Evolutionary conservation across 73 alveolate species (phyloP), one percentile per base, ranked within the genome.

Genomic region (Paramecium pentaurelia): DNA sequence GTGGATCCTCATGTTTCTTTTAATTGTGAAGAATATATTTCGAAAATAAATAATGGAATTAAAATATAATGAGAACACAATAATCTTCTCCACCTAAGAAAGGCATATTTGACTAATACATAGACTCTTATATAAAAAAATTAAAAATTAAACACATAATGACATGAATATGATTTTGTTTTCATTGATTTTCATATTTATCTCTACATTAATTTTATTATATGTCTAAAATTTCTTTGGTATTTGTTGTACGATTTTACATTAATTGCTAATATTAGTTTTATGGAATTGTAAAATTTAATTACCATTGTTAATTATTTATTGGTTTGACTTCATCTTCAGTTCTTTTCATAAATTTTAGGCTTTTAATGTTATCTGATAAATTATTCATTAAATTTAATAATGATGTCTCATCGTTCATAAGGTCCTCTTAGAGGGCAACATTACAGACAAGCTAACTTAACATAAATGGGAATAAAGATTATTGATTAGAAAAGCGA

Each of bases 361-460:
- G 60, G 88, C 49, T 75, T 75, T 75, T 34, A 34, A 75, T 40
- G 88, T 34, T 37, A 32, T 34, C 58, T 32, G 88, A 75, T 75
- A 75, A 75, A 75, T 75, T 75, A 75, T 37, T 75, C 88, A 75
- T 75, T 75, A 34, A 34, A 34, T 34, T 37, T 34, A 34, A 75
- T 34, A 34, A 37, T 37, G 34, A 40, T 75, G 60, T 75, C 36
- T 37, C 60, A 75, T 32, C 58, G 49, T 34, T 32, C 42, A 16
- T 75, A 32, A 75, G 88, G 88, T 37, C 68, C 88, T 75, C 60
- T 75, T 16, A 75, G 88, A 75, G 88, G 88, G n/a, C 49, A 75
- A 75, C 38, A 75, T 11, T 75, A 37, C 27, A 75, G 88, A 38
- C 36, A 34, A 34, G 88, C 58, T n/a, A 75, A 75, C 32, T 20